Base-by-base conservation (phyloP, 805 yeast genomes). In the Wickerhamiella domercqiae region DNA sequence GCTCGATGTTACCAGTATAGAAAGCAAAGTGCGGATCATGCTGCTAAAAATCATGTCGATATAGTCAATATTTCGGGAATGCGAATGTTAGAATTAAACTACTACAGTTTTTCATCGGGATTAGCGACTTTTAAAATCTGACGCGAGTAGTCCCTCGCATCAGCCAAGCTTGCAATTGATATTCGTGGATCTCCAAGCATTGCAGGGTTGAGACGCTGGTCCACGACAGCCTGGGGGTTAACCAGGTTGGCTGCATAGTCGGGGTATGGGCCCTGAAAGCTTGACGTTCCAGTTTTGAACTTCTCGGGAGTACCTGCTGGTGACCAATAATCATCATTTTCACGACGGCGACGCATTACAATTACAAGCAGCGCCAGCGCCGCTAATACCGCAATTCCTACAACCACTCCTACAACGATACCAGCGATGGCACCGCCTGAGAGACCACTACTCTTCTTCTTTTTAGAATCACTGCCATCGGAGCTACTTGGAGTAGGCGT, bases 101-200 rank as follows among this genome's bases (percentile, higher is more conserved):
- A 24, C 26, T 24, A 24, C 26, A 24, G 11, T 24, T 51, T 49
- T 26, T 68, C 75, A 55, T 82, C 94, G 1, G 95, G 94, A 51
- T 86, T 86, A 24, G 93, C 86, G 9, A 86, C 93, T 42, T 83
- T 76, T 34, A 86, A 63, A 15, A 81, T 74, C 60, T 82, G 82
- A 52, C 84, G 66, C 35, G 80, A 68, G 58, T 77, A 80, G 55
- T 81, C 90, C 3, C 81, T 73, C 44, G 79, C 93, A 55, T 83
- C 93, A 7, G 93, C 86, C 38, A 86, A 63, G 2, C 87, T 75
- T 3, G 94, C 94, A 50, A 80, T 87, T 49, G 84, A 74, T 43
- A 81, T 66, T 46, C 94, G 65, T 13, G 56, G 50, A 51, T 93
- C 73, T 28, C 93, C 94, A 56, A 79, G 62, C 78, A 79, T 73